Evolutionary conservation across 129 eudicot genomes (phyloP).

Genomic region (Pulicaria dysenterica): DNA sequence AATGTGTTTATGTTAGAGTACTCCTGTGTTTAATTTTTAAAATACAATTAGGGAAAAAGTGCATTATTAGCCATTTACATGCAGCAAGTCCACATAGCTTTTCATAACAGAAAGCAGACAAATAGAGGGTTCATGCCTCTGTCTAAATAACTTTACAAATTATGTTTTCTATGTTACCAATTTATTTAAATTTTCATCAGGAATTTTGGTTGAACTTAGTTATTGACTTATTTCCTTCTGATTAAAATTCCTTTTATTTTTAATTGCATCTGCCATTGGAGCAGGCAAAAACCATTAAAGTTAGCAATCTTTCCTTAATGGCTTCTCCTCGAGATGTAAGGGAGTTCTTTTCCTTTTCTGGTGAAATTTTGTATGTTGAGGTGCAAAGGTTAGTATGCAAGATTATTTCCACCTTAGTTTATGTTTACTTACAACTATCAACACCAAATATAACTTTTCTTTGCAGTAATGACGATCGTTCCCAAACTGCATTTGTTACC

Average conservation of each 20-base stretch:
- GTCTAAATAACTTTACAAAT: not conserved
- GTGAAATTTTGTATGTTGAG: conserved; percentile 82
- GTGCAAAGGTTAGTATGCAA: conserved; percentile 62
- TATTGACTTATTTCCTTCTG: too few relatives aligned
- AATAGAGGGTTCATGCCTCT: not conserved
- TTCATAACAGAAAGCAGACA: conserved; percentile 23
- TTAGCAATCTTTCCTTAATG: conserved; percentile 81
- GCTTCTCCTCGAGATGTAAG: conserved; percentile 73
- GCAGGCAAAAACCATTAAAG: conserved; percentile 74
- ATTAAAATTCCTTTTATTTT: not conserved
- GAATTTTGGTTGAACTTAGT: not conserved
- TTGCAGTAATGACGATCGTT: conserved; percentile 64
- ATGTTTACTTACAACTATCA: not conserved
- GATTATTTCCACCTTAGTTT: conserved; percentile 1
- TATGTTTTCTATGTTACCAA: not conserved
- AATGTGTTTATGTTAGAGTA: not conserved
- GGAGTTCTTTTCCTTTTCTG: conserved; percentile 95
- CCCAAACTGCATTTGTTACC: conserved; percentile 81
- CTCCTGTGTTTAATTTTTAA: not conserved
- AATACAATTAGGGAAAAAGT: not conserved
- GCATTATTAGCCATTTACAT: not conserved
- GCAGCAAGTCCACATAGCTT: not conserved
- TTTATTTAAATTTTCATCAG: not conserved
- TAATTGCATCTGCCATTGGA: conserved; percentile 14
- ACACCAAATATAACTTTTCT: conserved; percentile 5